Conservation (phyloP, 352 stramenopile species). For the Phytophthora crassamura region DNA sequence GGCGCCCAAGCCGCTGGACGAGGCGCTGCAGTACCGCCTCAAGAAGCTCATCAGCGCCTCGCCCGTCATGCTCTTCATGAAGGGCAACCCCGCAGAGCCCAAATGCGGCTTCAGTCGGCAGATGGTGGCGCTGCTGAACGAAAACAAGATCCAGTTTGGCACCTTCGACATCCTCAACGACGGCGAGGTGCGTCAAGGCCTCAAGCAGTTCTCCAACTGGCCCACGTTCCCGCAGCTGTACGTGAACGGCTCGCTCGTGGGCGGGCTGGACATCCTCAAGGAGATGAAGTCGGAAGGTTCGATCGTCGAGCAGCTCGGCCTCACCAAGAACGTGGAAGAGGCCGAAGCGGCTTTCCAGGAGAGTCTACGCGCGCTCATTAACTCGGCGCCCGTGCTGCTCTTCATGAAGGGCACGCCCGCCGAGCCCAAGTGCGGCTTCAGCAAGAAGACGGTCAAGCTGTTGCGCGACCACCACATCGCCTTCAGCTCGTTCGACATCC, state of each 20-base stretch:
- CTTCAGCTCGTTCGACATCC: constrained; percentile 96
- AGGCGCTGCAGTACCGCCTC: constrained; percentile 76
- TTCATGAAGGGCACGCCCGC: constrained; percentile 96
- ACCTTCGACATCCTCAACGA: constrained; percentile 98
- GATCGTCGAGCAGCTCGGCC: constrained; percentile 78
- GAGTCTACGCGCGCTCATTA: constrained; percentile 86
- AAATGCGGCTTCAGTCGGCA: constrained; percentile 97
- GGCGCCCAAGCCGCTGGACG: constrained; percentile 50
- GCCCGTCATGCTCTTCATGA: constrained; percentile 99
- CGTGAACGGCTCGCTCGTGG: constrained; percentile 96
- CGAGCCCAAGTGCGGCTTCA: constrained; percentile 95
- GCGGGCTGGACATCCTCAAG: constrained; percentile 97
- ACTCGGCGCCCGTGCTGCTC: constrained; percentile 92
- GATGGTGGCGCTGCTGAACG: constrained; percentile 94
- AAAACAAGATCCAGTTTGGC: constrained; percentile 93
- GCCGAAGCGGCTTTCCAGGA: constrained; percentile 84
- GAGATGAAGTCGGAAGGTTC: constrained; percentile 93
- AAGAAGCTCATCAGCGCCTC: constrained; percentile 87
- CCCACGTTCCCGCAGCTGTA: constrained; percentile 99
- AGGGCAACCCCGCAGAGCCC: constrained; percentile 94
- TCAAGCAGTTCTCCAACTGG: constrained; percentile 98
- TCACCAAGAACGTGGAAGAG: constrained; percentile 77
- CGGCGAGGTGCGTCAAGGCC: constrained; percentile 93
- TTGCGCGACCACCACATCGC: constrained; percentile 89
- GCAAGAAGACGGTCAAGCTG: constrained; percentile 92